Base-by-base conservation (phyloP, 1,139 yeast species). In the Zygosaccharomyces sapae region DNA sequence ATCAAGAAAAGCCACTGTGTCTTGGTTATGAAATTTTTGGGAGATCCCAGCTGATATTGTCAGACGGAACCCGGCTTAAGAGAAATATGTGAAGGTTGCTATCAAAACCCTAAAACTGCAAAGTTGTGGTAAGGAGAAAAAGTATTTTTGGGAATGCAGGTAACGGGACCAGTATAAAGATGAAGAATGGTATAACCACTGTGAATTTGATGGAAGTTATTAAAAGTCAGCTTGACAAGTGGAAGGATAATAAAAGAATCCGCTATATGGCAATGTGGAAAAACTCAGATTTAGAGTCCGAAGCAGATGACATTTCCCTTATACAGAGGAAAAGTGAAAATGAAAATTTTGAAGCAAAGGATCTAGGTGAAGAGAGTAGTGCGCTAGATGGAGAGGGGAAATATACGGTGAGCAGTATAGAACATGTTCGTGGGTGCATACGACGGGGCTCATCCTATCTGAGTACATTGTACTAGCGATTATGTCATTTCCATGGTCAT, bases 401-500 rank as follows among this genome's bases (percentile, higher is more conserved):
- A 61, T 53, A 24, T 62, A 63, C 35, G 61, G 59, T 12, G 76
- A 77, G 63, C 72, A 77, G 62, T 78, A 76, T 54, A 64, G 77
- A 46, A 68, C 76, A 38, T 77, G 82, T 53, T 74, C 81, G 25
- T 77, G 83, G 82, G 76, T 73, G 51, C 75, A 72, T 53, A 77
- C 83, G 0, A 79, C 83, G 0, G 81, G 81, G 5, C 68, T 80
- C 38, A 65, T 80, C 45, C 76, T 79, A 51, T 76, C 81, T 3
- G 84, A 80, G 60, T 80, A 80, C 62, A 77, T 79, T 33, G 79
- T 83, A 56, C 68, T 80, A 51, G 84, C 84, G 8, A 78, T 79
- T 50, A 73, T 80, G 77, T 76, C 82, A 16, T 80, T 80, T 58
- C 85, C 85, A 0, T 77, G 83, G 82, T 75, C 83, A 5, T 80